Evolutionary conservation across 805 yeast genomes (phyloP), one percentile per base, ranked within the genome.

Genomic region (Sugiyamaella boreocaroliniensis): DNA sequence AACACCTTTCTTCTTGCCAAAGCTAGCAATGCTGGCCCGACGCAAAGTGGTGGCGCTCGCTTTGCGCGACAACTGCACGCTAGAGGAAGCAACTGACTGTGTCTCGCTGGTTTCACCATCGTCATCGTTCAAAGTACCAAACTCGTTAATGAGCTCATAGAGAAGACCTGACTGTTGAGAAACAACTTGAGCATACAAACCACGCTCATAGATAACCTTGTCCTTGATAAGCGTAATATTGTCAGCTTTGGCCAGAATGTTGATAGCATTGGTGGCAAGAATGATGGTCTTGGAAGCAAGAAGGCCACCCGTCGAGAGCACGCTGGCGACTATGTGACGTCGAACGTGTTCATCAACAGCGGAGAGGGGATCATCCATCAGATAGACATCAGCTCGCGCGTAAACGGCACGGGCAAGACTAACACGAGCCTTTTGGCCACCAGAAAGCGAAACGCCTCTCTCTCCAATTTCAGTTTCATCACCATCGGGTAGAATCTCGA

Each of bases 271-370:
- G 7, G 97, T 89, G 7, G 95, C 89, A 63, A 89, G 75, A 41
- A 89, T 72, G 62, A 79, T 82, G 58, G 92, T 81, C 68, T 86
- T 87, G 19, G 83, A 61, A 41, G 78, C 77, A 59, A 89, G 72
- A 55, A 89, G 71, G 51, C 96, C 96, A 37, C 76, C 71, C 14
- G 86, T 81, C 32, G 92, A 85, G 87, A 64, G 77, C 1, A 62
- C 85, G 6, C 86, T 82, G 59, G 82, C 83, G 59, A 86, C 82
- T 61, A 93, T 74, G 64, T 89, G 95, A 58, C 81, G 82, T 11
- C 96, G 92, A 57, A 93, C 99, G 67, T 93, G 99, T 62, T 89
- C 97, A 70, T 93, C 99, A 43, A 93, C 99, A 22, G 99, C 99
- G 66, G 95, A 85, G 55, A 93, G 76, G 9, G 95, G 87, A 69